Percentiles rank a stretch among this genome's conserved stretches.
phyloP scores from a whole-genome alignment of 2,329 filamentous ascomycete genomes.

The Paracoccidioides brasiliensis region DNA sequence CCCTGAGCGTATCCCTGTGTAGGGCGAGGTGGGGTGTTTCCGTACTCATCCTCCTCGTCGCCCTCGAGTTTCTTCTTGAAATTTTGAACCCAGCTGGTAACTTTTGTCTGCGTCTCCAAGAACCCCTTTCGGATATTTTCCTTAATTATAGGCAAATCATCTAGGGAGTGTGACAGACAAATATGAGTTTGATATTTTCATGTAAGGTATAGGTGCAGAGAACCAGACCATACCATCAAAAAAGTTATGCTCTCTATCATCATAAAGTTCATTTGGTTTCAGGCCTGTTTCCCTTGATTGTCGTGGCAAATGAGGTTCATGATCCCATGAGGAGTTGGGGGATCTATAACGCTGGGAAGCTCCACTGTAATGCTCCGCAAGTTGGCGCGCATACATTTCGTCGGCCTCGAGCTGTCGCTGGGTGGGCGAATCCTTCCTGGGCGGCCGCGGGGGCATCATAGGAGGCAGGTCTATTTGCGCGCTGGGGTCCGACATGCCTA shows the following conservation, averaged over 20 bases:
- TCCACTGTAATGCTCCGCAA: conserved; percentile 75
- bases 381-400: conserved; percentile 79
- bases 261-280: conserved; percentile 45
- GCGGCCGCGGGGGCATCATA: conserved; percentile 66
- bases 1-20: conserved; percentile 27
- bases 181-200: background rate
- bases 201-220: background rate
- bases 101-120: conserved; percentile 78
- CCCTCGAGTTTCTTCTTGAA: conserved; percentile 91
- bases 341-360: conserved; percentile 16
- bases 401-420: conserved; percentile 79
- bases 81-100: conserved; percentile 84
- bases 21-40: conserved; percentile 12
- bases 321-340: conserved; percentile 14
- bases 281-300: conserved; percentile 41
- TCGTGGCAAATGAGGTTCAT: conserved; percentile 23
- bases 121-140: conserved; percentile 94
- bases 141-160: conserved; percentile 84
- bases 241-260: conserved; percentile 73
- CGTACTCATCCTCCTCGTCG: conserved; percentile 44
- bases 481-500: conserved; percentile 69
- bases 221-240: conserved; percentile 52
- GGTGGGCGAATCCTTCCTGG: conserved; percentile 42
- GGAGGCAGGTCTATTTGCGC: conserved; percentile 54
- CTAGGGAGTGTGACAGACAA: conserved; percentile 29